phyloP scores from a whole-genome alignment of 495 filamentous ascomycete species.

The Aspergillus saccharolyticus region DNA sequence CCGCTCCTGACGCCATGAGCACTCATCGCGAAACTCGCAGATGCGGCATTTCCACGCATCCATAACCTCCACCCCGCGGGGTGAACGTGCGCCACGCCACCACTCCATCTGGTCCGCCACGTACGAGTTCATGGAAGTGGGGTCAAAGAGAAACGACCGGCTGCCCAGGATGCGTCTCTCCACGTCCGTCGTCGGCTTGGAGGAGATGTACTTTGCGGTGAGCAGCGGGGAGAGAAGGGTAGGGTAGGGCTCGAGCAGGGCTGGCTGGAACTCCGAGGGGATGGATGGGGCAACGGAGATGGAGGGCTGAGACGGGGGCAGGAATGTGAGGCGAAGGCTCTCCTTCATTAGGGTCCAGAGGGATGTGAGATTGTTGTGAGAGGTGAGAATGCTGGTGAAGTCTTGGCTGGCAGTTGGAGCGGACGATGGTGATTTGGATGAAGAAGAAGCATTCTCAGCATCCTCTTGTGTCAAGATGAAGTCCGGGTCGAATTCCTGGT shows the following conservation, averaged over 20 bases:
- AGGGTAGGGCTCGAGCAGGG: conserved; percentile 52
- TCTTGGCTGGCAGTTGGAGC: conserved; percentile 34
- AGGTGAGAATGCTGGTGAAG: conserved; percentile 50
- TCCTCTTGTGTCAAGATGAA: conserved; percentile 29
- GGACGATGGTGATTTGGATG: not conserved
- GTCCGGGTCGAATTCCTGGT: conserved; percentile 28
- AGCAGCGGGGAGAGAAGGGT: conserved; percentile 43
- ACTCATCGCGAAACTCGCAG: conserved; percentile 60
- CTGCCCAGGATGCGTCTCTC: conserved; percentile 53
- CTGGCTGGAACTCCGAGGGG: conserved; percentile 49
- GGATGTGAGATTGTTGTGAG: conserved; percentile 51
- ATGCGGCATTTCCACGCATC: conserved; percentile 85
- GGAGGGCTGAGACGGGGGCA: conserved; percentile 27
- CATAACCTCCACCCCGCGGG: conserved; percentile 77
- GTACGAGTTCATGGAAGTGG: conserved; percentile 55
- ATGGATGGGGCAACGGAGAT: conserved; percentile 35
- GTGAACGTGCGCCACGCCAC: conserved; percentile 78
- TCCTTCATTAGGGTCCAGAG: conserved; percentile 67
- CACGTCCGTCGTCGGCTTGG: conserved; percentile 25
- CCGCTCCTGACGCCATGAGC: conserved; percentile 55
- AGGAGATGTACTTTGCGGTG: conserved; percentile 42
- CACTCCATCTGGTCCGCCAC: conserved; percentile 66
- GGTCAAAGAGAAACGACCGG: conserved; percentile 67
- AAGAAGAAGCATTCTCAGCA: not conserved
- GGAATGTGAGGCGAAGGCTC: conserved; percentile 60